Base-by-base conservation (phyloP, 495 filamentous ascomycete genomes). In the Talaromyces thailandensis region DNA sequence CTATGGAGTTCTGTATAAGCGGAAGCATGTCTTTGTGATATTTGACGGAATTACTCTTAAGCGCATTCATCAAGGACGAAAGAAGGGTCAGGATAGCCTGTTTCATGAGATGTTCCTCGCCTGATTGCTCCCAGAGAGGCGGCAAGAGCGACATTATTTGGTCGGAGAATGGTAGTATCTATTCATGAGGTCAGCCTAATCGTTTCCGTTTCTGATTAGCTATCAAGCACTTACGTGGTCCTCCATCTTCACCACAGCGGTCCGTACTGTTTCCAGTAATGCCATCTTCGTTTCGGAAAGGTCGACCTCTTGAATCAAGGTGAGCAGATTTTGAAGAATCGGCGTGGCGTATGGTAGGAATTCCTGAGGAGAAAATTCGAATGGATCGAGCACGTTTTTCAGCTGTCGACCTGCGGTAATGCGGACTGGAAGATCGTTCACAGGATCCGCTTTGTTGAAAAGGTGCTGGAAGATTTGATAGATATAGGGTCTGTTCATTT, bases 381-480 rank as follows among this genome's bases (percentile, higher is more conserved):
- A 92, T 5, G 92, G 88, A 52, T 94, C 86, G n/a, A 89, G 81
- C 28, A 95, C 80, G 32, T 79, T 76, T 69, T 86, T 88, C 26
- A 98, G 82, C 67, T 95, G 89, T 60, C 90, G 82, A 9, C 91
- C 94, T 5, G 94, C 90, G 0, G 93, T 96, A 43, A 97, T 86
- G 12, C 92, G 88, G 32, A 98, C 94, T 6, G 97, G 91, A 51
- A 91, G 81, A 68, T 98, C 94, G 68, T 98, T 98, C 64, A 86
- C 77, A 1, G 82, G 75, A 69, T 96, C 92, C 12, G 83, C 77
- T 24, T 82, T 82, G 68, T 91, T 86, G 14, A 98, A 80, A n/a
- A 98, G 76, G 72, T 96, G 88, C 64, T 90, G 86, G 74, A 92
- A 96, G 37, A 97, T 91, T 65, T 91, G 85, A 65, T 95, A 96